phyloP scores from a whole-genome alignment of 2,329 filamentous ascomycete species.

The Colletotrichum lentis region DNA sequence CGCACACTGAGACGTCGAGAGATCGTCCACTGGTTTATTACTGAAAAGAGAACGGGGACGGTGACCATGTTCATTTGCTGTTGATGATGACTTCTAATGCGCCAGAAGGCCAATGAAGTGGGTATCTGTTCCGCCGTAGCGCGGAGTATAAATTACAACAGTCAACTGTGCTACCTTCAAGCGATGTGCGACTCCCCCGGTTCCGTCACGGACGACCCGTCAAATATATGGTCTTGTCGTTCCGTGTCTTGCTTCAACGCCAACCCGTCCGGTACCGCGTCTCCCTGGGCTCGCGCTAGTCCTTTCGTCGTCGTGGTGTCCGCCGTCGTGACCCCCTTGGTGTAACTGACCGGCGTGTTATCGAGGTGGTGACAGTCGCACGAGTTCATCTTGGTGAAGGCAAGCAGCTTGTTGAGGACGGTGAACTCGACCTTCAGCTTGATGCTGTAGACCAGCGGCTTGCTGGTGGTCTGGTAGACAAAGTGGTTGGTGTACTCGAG shows the following conservation, averaged over 20 bases:
- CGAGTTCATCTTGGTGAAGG: constrained; percentile 30
- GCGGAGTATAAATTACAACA: too few relatives aligned
- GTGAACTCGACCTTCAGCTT: constrained; percentile 56
- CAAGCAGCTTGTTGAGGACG: constrained; percentile 51
- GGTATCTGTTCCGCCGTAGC: neutral
- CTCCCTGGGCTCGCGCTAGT: neutral
- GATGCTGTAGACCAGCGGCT: constrained; percentile 38
- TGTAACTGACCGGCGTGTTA: neutral
- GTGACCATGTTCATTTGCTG: neutral
- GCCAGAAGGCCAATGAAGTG: neutral
- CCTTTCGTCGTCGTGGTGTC: constrained; percentile 22
- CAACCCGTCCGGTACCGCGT: neutral
- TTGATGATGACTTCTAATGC: neutral
- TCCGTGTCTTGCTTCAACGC: neutral
- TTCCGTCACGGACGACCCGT: neutral
- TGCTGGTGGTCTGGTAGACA: constrained; percentile 38
- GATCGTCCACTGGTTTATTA: too few relatives aligned
- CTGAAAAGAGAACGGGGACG: too few relatives aligned
- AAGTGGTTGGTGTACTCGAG: constrained; percentile 51
- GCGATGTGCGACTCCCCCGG: neutral
- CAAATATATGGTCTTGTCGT: constrained; percentile 27
- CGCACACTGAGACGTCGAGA: too few relatives aligned
- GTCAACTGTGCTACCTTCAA: neutral
- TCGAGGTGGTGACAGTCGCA: constrained; percentile 28
- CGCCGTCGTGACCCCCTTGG: constrained; percentile 3